Base-by-base conservation (phyloP, 345 rosid species). In the Gossypium herbaceum region DNA sequence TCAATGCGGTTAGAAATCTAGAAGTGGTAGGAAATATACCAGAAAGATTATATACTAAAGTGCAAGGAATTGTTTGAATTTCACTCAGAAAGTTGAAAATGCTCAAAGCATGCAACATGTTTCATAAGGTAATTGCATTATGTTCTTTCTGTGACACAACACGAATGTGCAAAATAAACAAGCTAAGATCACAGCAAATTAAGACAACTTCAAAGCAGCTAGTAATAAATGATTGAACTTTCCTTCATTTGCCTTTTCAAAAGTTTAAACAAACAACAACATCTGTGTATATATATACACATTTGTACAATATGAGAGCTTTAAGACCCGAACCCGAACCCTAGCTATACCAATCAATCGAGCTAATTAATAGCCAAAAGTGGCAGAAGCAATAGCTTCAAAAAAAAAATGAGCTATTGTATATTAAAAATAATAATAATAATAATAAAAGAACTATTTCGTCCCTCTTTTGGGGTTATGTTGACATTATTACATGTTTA, bases 401-500 rank as follows among this genome's bases (percentile, higher is more conserved):
- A 68, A 78, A 73, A 34, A 65, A 34, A 55, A 65, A 48, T 22
- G 34, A 54, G 78, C 78, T 55, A n/a, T 39, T 9, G n/a, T 64
- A 47, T 2, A 63, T n/a, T 39, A 1, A 39, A 63, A 63, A 39
- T 27, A 34, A 34, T 29, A 34, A 34, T 29, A 29, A 34, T 34
- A 1, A 11, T 3, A 39, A 9, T 11, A 66, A 65, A 75, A n/a
- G 41, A 57, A 69, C 76, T 57, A 50, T 17, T 64, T 25, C n/a
- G 24, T 55, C 7, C 39, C 25, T 29, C 59, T 47, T 47, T 19
- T 16, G 25, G 54, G 43, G 11, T 64, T 57, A 51, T 19, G 39
- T 25, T 54, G 39, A 58, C 51, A 58, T 43, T 45, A 45, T 45
- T 75, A 73, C 60, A 12, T 22, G 62, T 71, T 84, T 79, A 94